Evolutionary conservation across 164 flowering plant species (phyloP), one percentile per base, ranked within the genome.

Genomic region (grape (Vitis vinifera)): DNA sequence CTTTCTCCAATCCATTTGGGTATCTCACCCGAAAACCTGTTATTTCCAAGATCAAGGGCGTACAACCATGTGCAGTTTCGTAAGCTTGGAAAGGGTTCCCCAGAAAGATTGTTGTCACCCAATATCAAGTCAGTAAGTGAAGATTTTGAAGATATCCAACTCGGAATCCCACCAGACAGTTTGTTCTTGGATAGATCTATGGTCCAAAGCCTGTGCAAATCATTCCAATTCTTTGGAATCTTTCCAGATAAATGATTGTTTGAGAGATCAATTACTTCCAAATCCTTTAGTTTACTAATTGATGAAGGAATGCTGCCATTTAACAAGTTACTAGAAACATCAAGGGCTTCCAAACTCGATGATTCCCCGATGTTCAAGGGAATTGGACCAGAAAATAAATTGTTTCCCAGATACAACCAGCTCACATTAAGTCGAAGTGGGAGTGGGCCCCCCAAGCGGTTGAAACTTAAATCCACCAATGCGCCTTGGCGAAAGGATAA

Each of bases 121-220:
- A 80, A 29, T 3, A 17, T 23, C 53, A 83, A 23, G n/a, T n/a
- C n/a, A n/a, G n/a, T n/a, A 12, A 79, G 73, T n/a, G 49, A 53
- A 29, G 44, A 1, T 14, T 65, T 48, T 14, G 13, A 52, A 23
- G 74, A 72, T 9, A 79, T 10, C 1, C 72, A 80, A 1, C n/a
- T 44, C 8, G 88, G 85, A 59, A 87, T 78, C 0, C n/a, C 31
- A 6, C 87, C 86, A 1, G 71, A 66, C 13, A 84, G 16, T 19
- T 55, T 58, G 51, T 85, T 85, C 17, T 63, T 59, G 12, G 65
- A 55, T 37, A 85, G 16, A 62, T 71, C 69, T 0, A 82, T 27
- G 10, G 31, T 17, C 7, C 11, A 3, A 3, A 84, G 59, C 0
- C 4, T 1, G 0, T 5, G 12, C 11, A 44, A n/a, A 15, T 66